Evolutionary conservation across 2,329 filamentous ascomycete species (phyloP), one percentile per base, ranked within the genome.

Genomic region (Ascochyta viciae-villosae): DNA sequence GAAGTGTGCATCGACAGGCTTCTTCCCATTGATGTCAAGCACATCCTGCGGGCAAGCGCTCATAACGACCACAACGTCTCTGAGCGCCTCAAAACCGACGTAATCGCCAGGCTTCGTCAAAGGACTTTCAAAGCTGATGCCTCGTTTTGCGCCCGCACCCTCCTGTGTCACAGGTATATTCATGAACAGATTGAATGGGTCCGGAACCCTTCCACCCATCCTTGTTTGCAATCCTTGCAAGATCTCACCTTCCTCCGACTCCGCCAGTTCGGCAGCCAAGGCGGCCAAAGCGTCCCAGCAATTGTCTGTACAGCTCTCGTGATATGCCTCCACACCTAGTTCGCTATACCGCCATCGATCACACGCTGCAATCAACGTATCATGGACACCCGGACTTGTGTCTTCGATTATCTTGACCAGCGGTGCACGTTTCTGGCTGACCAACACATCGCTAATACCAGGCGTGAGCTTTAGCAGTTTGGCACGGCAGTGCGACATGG

Each of bases 21-120:
- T 74, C 51, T 74, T 72, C 35, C 71, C 74, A 57, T 81, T 81
- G 58, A 81, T 79, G 2, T 71, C 74, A 9, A 76, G 63, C 6
- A 80, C 70, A 61, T 81, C 78, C 50, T 80, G 75, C 22, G 78
- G 79, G 65, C 79, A 81, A 4, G 78, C 76, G 58, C 74, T 77
- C 79, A 81, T 81, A 19, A 80, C 76, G 2, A 81, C 75, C 9
- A 80, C 78, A 3, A 80, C 66, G 61, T 81, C 78, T 39, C 78
- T 71, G 58, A 79, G 69, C 31, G 79, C 79, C 54, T 74, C 71
- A 16, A 81, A 65, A 1, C 76, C 70, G 1, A 81, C 75, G 62
- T 75, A 80, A 47, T 81, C 78, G 24, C 78, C 78, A 8, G 65
- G 45, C 47, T 78, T 78, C 22, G 73, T 70, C 16, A 74, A 67